Evolutionary conservation across 2,329 filamentous ascomycete species (phyloP).

Genomic region (Colletotrichum filicis): DNA sequence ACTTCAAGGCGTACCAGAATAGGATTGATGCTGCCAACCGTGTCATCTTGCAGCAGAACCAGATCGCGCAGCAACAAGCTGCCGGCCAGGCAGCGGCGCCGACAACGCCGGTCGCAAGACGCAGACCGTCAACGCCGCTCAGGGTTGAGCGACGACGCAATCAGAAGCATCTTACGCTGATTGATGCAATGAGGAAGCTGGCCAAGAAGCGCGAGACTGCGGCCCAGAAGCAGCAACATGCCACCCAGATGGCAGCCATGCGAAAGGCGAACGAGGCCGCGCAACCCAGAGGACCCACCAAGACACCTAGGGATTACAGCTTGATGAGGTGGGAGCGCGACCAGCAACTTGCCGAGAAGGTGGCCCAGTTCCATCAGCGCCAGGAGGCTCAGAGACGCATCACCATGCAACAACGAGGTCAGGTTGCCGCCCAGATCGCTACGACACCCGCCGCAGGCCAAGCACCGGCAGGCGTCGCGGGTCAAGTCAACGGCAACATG

Average conservation of each 20-base stretch:
- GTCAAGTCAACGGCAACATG: slow-evolving; percentile 41
- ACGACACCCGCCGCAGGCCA: slow-evolving; percentile 47
- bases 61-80: slow-evolving; percentile 55
- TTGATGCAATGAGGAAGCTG: slow-evolving; percentile 95
- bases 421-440: slow-evolving; percentile 55
- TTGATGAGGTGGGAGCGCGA: slow-evolving; percentile 89
- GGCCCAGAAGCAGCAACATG: slow-evolving; percentile 88
- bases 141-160: slow-evolving; percentile 89
- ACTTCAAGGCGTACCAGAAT: slow-evolving; percentile 81
- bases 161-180: slow-evolving; percentile 86
- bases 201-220: slow-evolving; percentile 92
- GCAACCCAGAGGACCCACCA: slow-evolving; percentile 61
- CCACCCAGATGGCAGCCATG: slow-evolving; percentile 78
- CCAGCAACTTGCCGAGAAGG: slow-evolving; percentile 70
- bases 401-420: slow-evolving; percentile 56
- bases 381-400: slow-evolving; percentile 67
- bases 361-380: slow-evolving; percentile 66
- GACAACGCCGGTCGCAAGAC: slow-evolving; percentile 63
- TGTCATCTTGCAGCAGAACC: slow-evolving; percentile 63
- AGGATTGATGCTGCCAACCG: slow-evolving; percentile 70
- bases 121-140: slow-evolving; percentile 81
- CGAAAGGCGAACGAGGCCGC: slow-evolving; percentile 80
- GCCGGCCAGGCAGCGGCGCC: slow-evolving; percentile 49
- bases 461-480: slow-evolving; percentile 40
- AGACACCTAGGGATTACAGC: slow-evolving; percentile 92